A percentile compares a stretch with the other conserved stretches of the same genome.
Conservation (phyloP, 2,329 filamentous ascomycete genomes). For the Cyphellophora attinorum region DNA sequence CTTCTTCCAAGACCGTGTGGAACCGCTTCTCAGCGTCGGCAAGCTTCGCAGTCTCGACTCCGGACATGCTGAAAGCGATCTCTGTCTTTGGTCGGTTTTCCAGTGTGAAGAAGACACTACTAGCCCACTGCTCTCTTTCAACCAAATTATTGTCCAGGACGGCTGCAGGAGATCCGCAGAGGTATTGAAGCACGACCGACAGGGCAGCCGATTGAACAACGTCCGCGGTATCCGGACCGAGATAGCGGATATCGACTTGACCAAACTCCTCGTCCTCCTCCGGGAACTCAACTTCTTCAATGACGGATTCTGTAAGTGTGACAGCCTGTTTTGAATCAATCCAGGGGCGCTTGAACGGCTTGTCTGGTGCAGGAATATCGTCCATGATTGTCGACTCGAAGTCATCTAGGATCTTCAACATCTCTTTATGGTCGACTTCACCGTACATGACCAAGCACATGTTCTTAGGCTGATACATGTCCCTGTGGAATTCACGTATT, state of each 20-base stretch:
- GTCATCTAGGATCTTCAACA: slow-evolving; percentile 70
- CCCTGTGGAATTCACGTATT: slow-evolving; percentile 86
- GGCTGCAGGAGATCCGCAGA: slow-evolving; percentile 87
- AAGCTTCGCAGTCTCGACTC: slow-evolving; percentile 79
- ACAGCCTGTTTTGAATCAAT: slow-evolving; percentile 75
- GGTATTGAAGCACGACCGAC: slow-evolving; percentile 71
- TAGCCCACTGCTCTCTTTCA: slow-evolving; percentile 85
- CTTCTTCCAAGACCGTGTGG: slow-evolving; percentile 72
- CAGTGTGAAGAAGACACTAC: slow-evolving; percentile 69
- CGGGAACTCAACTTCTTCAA: slow-evolving; percentile 80
- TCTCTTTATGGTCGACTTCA: slow-evolving; percentile 71
- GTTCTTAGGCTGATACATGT: slow-evolving; percentile 98
- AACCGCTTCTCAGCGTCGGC: slow-evolving; percentile 75
- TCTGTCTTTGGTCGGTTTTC: slow-evolving; percentile 73
- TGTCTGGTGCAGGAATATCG: slow-evolving; percentile 64
- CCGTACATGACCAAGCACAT: slow-evolving; percentile 86
- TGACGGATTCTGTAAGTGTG: slow-evolving; percentile 57
- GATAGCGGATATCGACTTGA: slow-evolving; percentile 75
- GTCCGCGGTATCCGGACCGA: slow-evolving; percentile 75
- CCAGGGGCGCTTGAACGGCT: slow-evolving; percentile 81
- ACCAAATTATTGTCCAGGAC: slow-evolving; percentile 86
- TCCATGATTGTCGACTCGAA: slow-evolving; percentile 83
- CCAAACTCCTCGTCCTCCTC: slow-evolving; percentile 93
- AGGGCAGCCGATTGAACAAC: slow-evolving; percentile 60
- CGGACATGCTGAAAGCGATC: slow-evolving; percentile 76